Evolutionary conservation across 2,329 filamentous ascomycete species (phyloP).

Genomic region (Ilyonectria destructans): DNA sequence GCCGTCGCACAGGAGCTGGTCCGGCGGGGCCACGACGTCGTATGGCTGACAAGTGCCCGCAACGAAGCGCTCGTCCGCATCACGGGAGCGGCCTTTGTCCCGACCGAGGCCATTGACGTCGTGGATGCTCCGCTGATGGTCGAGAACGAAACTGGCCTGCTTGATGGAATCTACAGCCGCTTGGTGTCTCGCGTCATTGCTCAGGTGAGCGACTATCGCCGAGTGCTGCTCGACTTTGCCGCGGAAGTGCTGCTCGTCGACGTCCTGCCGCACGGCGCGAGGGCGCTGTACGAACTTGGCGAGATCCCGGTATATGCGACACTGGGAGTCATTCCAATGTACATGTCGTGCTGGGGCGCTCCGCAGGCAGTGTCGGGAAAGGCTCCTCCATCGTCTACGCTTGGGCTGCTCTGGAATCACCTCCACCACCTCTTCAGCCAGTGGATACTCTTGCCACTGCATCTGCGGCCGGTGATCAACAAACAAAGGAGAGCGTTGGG

Average conservation of each 20-base stretch:
- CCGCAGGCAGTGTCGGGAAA: constrained; percentile 54
- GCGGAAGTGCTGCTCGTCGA: constrained; percentile 57
- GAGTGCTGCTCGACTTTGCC: constrained; percentile 48
- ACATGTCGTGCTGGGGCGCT: constrained; percentile 51
- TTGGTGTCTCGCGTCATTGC: constrained; percentile 52
- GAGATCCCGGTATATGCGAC: constrained; percentile 57
- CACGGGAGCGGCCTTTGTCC: constrained; percentile 54
- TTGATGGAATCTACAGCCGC: constrained; percentile 49
- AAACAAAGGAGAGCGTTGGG: constrained; percentile 51
- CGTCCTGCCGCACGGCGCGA: constrained; percentile 56
- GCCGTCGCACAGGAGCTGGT: constrained; percentile 57
- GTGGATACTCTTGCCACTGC: constrained; percentile 48
- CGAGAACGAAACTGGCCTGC: constrained; percentile 51
- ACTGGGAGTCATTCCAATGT: constrained; percentile 58
- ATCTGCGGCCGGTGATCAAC: constrained; percentile 52
- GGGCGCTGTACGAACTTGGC: constrained; percentile 54
- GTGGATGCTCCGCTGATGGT: constrained; percentile 52
- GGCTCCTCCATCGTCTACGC: constrained; percentile 48
- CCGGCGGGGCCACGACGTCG: constrained; percentile 56
- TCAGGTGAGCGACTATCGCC: constrained; percentile 57
- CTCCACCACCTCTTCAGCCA: constrained; percentile 48
- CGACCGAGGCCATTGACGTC: constrained; percentile 51
- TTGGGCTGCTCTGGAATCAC: constrained; percentile 49
- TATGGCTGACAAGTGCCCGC: constrained; percentile 56
- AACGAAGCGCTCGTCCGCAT: constrained; percentile 54